Conservation (phyloP, 768 basidiomycete genomes). For the Pleurotus ostreatus region DNA sequence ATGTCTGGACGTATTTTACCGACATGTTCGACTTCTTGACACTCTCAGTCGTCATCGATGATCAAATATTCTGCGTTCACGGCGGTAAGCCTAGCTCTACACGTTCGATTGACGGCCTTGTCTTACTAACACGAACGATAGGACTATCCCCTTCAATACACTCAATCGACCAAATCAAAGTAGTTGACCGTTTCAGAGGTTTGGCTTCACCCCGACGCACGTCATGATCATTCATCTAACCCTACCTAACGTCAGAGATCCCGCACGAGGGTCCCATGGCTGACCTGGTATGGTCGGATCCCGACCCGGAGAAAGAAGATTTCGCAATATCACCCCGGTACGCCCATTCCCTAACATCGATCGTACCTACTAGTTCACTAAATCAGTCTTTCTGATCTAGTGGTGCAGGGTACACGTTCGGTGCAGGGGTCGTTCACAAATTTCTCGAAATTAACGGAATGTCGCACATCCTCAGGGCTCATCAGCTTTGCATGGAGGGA, state of each 20-base stretch:
- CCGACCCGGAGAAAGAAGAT: constrained; percentile 98
- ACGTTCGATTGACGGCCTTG: no score
- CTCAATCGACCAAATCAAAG: constrained; percentile 99
- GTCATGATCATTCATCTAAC: constrained; percentile 14
- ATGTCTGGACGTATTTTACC: constrained; percentile 99
- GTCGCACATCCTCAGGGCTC: constrained; percentile 96
- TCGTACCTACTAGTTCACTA: constrained; percentile 12
- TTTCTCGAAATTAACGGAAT: constrained; percentile 95
- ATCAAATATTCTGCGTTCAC: constrained; percentile 98
- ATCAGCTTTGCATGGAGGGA: constrained; percentile 99
- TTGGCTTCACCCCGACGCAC: constrained; percentile 16
- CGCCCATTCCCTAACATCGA: constrained; percentile 20
- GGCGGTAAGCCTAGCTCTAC: constrained; percentile 57
- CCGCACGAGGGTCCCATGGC: constrained; percentile 99
- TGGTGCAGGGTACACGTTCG: constrained; percentile 98
- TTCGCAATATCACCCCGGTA: constrained; percentile 98
- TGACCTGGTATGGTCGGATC: constrained; percentile 99
- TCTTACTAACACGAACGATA: constrained; percentile 21
- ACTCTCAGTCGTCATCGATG: constrained; percentile 95
- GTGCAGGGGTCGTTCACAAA: constrained; percentile 95
- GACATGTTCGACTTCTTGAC: constrained; percentile 99
- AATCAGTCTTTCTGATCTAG: constrained; percentile 37
- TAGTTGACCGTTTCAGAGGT: constrained; percentile 98
- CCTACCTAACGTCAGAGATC: constrained; percentile 62
- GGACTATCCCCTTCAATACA: constrained; percentile 97